These are phyloP conservation scores for Wickerhamiella siamensis DNA, from an alignment of 805 yeast genomes.

Conservation along the genomic window DNA sequence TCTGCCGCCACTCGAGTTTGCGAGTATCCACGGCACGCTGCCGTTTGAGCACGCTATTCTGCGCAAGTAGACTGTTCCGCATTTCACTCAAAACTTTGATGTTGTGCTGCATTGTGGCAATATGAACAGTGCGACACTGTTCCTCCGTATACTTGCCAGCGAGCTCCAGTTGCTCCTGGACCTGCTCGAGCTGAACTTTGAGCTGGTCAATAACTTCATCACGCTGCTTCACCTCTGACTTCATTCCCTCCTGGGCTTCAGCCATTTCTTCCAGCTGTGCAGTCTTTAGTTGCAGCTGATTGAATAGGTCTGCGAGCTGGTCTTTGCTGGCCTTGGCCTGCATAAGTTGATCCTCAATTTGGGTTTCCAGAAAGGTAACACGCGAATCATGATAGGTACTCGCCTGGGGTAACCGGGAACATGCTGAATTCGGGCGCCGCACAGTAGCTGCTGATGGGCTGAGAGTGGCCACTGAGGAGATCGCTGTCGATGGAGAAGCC, in stretches of 20 bases:
- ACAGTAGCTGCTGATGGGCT: neutral
- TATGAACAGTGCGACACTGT: slow-evolving; percentile 30
- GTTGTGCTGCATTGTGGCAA: slow-evolving; percentile 42
- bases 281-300: neutral
- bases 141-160: slow-evolving; percentile 16
- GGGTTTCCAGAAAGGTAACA: neutral
- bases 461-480: no score
- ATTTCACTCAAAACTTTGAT: slow-evolving; percentile 43
- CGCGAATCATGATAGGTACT: neutral
- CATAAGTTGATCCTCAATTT: neutral
- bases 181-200: slow-evolving; percentile 28
- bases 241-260: slow-evolving; percentile 6
- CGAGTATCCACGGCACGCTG: slow-evolving; percentile 43
- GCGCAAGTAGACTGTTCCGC: slow-evolving; percentile 46
- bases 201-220: slow-evolving; percentile 25
- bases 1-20: slow-evolving; percentile 42
- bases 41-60: slow-evolving; percentile 41
- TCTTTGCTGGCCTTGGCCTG: neutral
- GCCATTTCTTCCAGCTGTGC: slow-evolving; percentile 11
- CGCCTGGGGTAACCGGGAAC: neutral
- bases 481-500: neutral
- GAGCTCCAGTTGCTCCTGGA: slow-evolving; percentile 25
- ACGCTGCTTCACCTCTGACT: slow-evolving; percentile 2
- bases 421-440: neutral
- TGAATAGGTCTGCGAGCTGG: neutral